Percentiles rank a stretch among this genome's conserved stretches.
These are phyloP conservation scores for Phyllosticta citriasiana DNA, from an alignment of 2,329 filamentous ascomycete genomes.

Conservation along the genomic window DNA sequence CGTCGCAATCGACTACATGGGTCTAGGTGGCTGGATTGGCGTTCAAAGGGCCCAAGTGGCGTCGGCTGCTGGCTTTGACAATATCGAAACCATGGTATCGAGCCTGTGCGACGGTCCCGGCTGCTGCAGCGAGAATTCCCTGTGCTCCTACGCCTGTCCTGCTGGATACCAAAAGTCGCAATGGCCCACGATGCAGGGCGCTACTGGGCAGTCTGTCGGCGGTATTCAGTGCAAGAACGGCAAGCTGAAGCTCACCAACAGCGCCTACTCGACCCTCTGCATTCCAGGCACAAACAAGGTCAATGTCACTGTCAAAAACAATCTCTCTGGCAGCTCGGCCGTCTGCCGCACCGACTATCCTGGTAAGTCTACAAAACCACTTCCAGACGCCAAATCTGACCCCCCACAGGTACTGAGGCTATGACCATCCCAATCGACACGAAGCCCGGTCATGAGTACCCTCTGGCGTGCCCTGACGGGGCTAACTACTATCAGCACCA, in stretches of 20 bases:
- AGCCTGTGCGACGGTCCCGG: conserved; percentile 46
- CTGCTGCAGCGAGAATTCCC: conserved; percentile 51
- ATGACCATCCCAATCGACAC: conserved; percentile 72
- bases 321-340: conserved; percentile 51
- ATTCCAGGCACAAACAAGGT: conserved; percentile 56
- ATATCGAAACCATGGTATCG: conserved; percentile 57
- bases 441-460: conserved; percentile 46
- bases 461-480: conserved; percentile 67
- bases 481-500: conserved; percentile 69
- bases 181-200: conserved; percentile 72
- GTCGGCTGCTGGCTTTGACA: conserved; percentile 29
- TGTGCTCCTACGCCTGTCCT: conserved; percentile 94
- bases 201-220: conserved; percentile 74
- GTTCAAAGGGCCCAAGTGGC: conserved; percentile 48
- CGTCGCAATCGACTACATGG: conserved; percentile 57
- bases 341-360: conserved; percentile 97
- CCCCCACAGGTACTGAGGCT: conserved; percentile 54
- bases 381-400: background rate
- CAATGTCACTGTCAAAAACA: conserved; percentile 62
- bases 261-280: conserved; percentile 59
- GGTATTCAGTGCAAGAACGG: conserved; percentile 73
- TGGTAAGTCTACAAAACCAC: conserved; percentile 38
- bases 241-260: conserved; percentile 68
- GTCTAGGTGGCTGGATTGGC: conserved; percentile 66
- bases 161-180: conserved; percentile 85